These are phyloP conservation scores for Pichia sporocuriosa DNA, from an alignment of 805 yeast species.

Conservation along the genomic window DNA sequence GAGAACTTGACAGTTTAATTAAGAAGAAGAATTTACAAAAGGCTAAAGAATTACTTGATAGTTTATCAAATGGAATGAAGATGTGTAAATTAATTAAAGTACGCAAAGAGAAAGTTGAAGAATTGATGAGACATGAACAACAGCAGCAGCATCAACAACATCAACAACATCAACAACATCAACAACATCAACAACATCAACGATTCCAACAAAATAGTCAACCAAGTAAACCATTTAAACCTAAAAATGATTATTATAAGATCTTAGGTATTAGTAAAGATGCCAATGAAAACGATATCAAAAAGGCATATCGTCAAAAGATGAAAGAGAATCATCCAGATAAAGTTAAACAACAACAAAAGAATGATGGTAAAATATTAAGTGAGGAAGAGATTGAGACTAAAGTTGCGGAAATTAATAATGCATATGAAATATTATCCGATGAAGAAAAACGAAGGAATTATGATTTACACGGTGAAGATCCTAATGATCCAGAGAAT, in stretches of 20 bases:
- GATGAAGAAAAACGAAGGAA: conserved; percentile 55
- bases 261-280: conserved; percentile 57
- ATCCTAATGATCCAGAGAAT: conserved; percentile 19
- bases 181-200: conserved; percentile 35
- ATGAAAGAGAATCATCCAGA: conserved; percentile 89
- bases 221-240: conserved; percentile 10
- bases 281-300: conserved; percentile 68
- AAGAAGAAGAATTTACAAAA: conserved; percentile 26
- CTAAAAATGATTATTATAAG: conserved; percentile 65
- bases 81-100: conserved; percentile 34
- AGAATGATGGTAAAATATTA: conserved; percentile 39
- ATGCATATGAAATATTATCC: conserved; percentile 82
- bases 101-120: conserved; percentile 16
- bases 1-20: conserved; percentile 16
- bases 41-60: conserved; percentile 34
- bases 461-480: conserved; percentile 44
- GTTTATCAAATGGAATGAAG: conserved; percentile 31
- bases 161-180: conserved; percentile 41
- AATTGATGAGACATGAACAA: conserved; percentile 23
- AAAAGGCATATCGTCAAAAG: conserved; percentile 71
- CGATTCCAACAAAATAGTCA: conserved; percentile 29
- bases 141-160: conserved; percentile 28
- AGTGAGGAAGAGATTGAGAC: conserved; percentile 63
- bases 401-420: conserved; percentile 87
- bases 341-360: conserved; percentile 46